A percentile compares a stretch with the other conserved stretches of the same genome.
Evolutionary conservation across 116 monocot genomes (phyloP).

Genomic region (Iris pallida): DNA sequence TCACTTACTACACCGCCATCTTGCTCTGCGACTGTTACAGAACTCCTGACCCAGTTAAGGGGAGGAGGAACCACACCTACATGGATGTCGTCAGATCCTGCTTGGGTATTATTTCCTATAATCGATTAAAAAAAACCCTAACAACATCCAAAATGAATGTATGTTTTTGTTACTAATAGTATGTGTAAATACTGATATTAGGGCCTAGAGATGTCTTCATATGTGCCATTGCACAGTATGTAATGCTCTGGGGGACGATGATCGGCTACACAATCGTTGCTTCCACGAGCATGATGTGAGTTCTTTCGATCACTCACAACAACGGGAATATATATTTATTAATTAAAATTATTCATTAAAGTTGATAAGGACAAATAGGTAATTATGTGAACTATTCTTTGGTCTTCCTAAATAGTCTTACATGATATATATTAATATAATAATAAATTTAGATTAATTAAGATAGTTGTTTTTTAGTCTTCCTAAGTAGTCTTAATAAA

Average conservation of each 20-base stretch:
- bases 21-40: conserved; percentile 64
- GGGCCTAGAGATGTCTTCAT: conserved; percentile 48
- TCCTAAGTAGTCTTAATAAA: too few species aligned
- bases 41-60: conserved; percentile 60
- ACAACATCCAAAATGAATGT: background rate
- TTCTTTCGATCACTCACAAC: background rate
- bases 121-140: too few species aligned
- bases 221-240: conserved; percentile 47
- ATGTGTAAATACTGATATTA: conserved; percentile 7
- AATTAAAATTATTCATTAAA: too few species aligned
- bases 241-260: conserved; percentile 64
- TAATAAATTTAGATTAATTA: too few species aligned
- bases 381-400: too few species aligned
- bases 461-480: too few species aligned
- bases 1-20: conserved; percentile 63
- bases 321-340: too few species aligned
- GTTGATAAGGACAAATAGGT: too few species aligned
- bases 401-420: too few species aligned
- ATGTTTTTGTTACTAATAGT: background rate
- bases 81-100: conserved; percentile 61
- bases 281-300: conserved; percentile 62
- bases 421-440: too few species aligned
- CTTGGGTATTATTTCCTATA: conserved; percentile 30
- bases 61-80: conserved; percentile 67
- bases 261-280: conserved; percentile 60